phyloP scores from a whole-genome alignment of 768 basidiomycete species.

The Suillus luteus region DNA sequence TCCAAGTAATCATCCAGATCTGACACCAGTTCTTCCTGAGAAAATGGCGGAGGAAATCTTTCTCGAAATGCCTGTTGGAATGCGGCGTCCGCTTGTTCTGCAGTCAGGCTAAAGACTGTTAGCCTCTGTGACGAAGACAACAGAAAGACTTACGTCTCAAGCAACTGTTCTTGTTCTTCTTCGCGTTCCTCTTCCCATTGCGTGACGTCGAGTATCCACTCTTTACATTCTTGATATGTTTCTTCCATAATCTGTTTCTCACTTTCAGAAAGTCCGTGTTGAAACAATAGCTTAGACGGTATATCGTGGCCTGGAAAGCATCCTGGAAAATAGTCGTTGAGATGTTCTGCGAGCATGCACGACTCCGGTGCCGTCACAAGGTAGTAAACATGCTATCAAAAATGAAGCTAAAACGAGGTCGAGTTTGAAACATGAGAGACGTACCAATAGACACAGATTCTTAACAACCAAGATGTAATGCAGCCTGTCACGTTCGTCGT shows the following conservation, averaged over 20 bases:
- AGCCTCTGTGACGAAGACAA: background rate
- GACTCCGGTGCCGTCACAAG: slow-evolving; percentile 32
- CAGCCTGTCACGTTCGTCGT: slow-evolving; percentile 20
- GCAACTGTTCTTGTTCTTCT: slow-evolving; percentile 17
- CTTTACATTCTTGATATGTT: slow-evolving; percentile 20
- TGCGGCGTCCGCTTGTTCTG: slow-evolving; percentile 15
- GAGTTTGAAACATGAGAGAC: background rate
- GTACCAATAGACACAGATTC: slow-evolving; percentile 25
- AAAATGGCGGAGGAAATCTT: slow-evolving; percentile 23
- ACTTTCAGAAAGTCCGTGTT: slow-evolving; percentile 23
- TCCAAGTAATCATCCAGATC: slow-evolving; percentile 29
- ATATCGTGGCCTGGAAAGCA: slow-evolving; percentile 17
- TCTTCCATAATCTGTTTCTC: slow-evolving; percentile 24
- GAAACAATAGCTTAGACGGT: slow-evolving; percentile 27
- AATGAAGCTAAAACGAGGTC: background rate
- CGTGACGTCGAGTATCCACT: slow-evolving; percentile 21
- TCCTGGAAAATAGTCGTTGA: slow-evolving; percentile 33
- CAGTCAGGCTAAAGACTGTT: slow-evolving; percentile 15
- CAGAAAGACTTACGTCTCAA: background rate
- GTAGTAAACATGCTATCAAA: slow-evolving; percentile 30
- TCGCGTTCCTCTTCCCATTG: slow-evolving; percentile 27
- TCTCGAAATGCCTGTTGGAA: slow-evolving; percentile 28
- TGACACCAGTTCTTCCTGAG: slow-evolving; percentile 14
- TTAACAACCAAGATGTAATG: slow-evolving; percentile 28
- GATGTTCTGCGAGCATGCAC: slow-evolving; percentile 20